Conservation (phyloP, 2,329 filamentous ascomycete genomes). For the Lecanosticta acicola region DNA sequence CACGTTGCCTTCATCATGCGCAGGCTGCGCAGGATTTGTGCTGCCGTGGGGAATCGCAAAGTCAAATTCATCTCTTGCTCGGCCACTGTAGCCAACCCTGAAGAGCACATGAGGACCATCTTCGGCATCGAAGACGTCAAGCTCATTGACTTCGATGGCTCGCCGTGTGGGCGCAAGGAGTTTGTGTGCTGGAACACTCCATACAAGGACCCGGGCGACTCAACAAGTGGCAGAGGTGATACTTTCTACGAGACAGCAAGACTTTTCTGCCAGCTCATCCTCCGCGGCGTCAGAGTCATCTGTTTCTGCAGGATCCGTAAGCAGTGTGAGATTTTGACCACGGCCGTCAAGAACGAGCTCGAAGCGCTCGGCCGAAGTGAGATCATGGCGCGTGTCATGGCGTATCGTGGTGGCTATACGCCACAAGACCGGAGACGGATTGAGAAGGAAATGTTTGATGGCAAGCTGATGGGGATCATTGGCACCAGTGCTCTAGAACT, state of each 20-base stretch:
- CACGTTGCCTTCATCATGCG: slow-evolving; percentile 96
- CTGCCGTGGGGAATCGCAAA: slow-evolving; percentile 76
- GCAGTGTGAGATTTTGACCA: slow-evolving; percentile 78
- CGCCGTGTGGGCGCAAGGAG: slow-evolving; percentile 85
- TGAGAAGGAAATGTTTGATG: slow-evolving; percentile 95
- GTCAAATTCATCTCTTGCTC: slow-evolving; percentile 94
- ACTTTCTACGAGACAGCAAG: slow-evolving; percentile 80
- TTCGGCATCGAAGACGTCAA: slow-evolving; percentile 79
- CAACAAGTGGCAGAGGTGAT: slow-evolving; percentile 77
- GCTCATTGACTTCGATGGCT: slow-evolving; percentile 85
- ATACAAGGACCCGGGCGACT: slow-evolving; percentile 81
- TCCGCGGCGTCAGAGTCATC: slow-evolving; percentile 85
- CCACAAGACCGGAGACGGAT: slow-evolving; percentile 82
- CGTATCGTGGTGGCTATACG: slow-evolving; percentile 91
- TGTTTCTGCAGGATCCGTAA: slow-evolving; percentile 86
- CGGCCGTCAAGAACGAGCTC: slow-evolving; percentile 73
- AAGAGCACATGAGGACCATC: slow-evolving; percentile 87
- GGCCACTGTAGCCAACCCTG: slow-evolving; percentile 88
- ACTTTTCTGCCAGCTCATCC: slow-evolving; percentile 81
- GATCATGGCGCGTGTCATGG: slow-evolving; percentile 78
- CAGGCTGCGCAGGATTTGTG: slow-evolving; percentile 77
- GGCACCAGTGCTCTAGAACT: slow-evolving; percentile 90
- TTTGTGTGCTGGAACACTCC: slow-evolving; percentile 98
- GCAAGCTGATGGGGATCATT: slow-evolving; percentile 85
- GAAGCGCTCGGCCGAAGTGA: slow-evolving; percentile 66